Conservation (phyloP, 345 rosid genomes). For the Bretschneidera sinensis region DNA sequence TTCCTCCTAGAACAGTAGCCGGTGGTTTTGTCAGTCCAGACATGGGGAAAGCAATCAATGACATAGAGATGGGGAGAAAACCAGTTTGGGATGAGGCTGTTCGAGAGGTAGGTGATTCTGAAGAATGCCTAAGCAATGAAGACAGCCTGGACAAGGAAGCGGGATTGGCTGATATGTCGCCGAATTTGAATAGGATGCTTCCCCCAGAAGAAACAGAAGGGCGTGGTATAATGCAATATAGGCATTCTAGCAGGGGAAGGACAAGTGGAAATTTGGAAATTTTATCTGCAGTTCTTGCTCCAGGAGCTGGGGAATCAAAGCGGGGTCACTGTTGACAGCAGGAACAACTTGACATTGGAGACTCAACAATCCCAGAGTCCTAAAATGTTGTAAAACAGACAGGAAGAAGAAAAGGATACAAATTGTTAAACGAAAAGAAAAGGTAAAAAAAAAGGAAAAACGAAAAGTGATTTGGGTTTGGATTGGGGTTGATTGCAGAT, state of each 20-base stretch:
- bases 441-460: too few species aligned
- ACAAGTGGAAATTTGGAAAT: slow-evolving; percentile 35
- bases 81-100: slow-evolving; percentile 49
- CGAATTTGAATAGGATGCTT: slow-evolving; percentile 60
- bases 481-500: background rate
- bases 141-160: slow-evolving; percentile 31
- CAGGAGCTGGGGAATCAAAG: background rate
- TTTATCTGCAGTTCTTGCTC: background rate
- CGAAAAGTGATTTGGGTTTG: background rate
- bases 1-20: slow-evolving; percentile 45
- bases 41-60: slow-evolving; percentile 43
- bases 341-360: background rate
- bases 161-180: slow-evolving; percentile 31
- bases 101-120: slow-evolving; percentile 20
- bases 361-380: background rate
- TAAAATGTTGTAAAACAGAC: background rate
- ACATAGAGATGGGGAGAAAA: slow-evolving; percentile 72
- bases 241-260: slow-evolving; percentile 34
- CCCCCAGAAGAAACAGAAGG: slow-evolving; percentile 65
- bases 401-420: background rate
- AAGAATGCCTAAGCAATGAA: slow-evolving; percentile 28
- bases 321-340: background rate
- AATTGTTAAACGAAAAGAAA: too few species aligned
- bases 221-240: slow-evolving; percentile 42
- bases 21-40: slow-evolving; percentile 34